Evolutionary conservation across 176 grass and related monocot genomes (phyloP).

Genomic region (Phragmites australis): DNA sequence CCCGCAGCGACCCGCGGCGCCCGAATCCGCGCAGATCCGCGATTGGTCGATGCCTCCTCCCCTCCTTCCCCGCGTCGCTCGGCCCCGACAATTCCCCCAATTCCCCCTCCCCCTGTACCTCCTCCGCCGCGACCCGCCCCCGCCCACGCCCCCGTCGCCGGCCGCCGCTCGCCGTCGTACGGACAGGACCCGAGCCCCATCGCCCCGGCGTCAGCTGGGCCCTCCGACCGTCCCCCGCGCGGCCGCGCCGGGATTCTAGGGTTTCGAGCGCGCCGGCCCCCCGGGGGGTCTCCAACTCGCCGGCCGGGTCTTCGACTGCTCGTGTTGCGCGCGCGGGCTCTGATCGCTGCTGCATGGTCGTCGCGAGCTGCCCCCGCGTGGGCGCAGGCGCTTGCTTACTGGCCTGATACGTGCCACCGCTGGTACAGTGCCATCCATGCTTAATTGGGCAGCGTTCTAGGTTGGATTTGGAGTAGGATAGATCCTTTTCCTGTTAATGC

Average conservation of each 20-base stretch:
- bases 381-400: not conserved
- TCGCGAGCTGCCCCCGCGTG: not conserved
- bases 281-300: slow-evolving; percentile 27
- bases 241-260: slow-evolving; percentile 49
- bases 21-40: slow-evolving; percentile 47
- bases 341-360: slow-evolving; percentile 37
- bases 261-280: slow-evolving; percentile 40
- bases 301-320: not conserved
- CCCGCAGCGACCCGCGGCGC: slow-evolving; percentile 34
- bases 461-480: not conserved
- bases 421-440: slow-evolving; percentile 1
- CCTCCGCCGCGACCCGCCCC: not conserved
- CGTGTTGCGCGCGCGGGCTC: not conserved
- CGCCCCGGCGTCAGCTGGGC: not conserved
- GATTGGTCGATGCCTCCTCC: slow-evolving; percentile 44
- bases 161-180: slow-evolving; percentile 42
- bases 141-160: not conserved
- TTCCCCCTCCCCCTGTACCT: not conserved
- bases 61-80: slow-evolving; percentile 35
- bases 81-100: slow-evolving; percentile 25
- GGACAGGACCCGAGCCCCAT: not conserved
- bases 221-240: not conserved
- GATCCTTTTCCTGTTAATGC: not conserved
- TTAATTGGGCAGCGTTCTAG: slow-evolving; percentile 27
- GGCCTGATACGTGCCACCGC: not conserved